phyloP scores from a whole-genome alignment of 208 protist genomes.

The Leishmania aethiopica region DNA sequence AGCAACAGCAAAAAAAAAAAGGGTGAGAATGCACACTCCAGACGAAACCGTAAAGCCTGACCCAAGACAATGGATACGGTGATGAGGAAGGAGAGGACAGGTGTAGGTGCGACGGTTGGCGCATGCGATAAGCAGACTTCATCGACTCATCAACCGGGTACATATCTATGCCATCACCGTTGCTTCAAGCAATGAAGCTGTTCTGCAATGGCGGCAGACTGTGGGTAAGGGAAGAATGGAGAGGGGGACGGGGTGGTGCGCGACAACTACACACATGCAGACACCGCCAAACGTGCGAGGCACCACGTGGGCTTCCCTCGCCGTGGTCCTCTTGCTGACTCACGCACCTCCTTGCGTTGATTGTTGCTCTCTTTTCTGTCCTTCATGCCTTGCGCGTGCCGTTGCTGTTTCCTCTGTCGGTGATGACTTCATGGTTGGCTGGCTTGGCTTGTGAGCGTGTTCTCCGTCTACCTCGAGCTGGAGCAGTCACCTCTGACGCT shows the following conservation, averaged over 20 bases:
- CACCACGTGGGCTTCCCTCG: neutral
- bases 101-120: neutral
- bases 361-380: neutral
- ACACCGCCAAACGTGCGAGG: neutral
- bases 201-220: neutral
- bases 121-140: neutral
- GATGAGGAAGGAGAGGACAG: neutral
- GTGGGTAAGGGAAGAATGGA: neutral
- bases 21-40: no score
- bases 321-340: neutral
- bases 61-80: neutral
- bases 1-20: neutral
- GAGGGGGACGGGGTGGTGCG: neutral
- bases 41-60: neutral
- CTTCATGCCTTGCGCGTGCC: neutral
- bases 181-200: neutral
- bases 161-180: neutral
- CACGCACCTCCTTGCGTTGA: neutral
- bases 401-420: no score
- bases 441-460: neutral
- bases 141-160: neutral
- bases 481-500: neutral
- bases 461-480: neutral
- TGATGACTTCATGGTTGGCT: neutral
- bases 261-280: neutral